Percentiles rank a stretch among this genome's conserved stretches.
phyloP scores from a whole-genome alignment of 2,329 filamentous ascomycete genomes.

The Aspergillus pseudonomiae region DNA sequence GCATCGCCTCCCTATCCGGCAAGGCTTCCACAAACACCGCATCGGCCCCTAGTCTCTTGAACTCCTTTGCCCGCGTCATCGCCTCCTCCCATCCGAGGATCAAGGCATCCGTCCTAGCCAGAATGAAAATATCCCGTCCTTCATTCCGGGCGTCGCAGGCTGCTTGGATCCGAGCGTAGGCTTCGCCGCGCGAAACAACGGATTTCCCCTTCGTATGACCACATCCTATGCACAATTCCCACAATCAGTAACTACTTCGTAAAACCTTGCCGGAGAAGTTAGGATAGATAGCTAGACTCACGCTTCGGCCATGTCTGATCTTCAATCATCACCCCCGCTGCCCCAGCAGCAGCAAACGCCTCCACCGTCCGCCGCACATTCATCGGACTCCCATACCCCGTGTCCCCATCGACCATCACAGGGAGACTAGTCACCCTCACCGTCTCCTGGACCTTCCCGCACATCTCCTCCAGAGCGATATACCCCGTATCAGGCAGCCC shows the following conservation, averaged over 20 bases:
- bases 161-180: slow-evolving; percentile 51
- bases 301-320: slow-evolving; percentile 55
- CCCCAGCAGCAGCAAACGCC: slow-evolving; percentile 44
- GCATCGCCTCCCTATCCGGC: slow-evolving; percentile 49
- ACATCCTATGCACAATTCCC: slow-evolving; percentile 33
- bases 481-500: slow-evolving; percentile 54
- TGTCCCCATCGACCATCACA: slow-evolving; percentile 53
- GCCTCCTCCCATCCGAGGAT: slow-evolving; percentile 49
- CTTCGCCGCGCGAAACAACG: slow-evolving; percentile 50
- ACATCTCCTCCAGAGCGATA: slow-evolving; percentile 53
- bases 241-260: background rate
- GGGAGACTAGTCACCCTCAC: slow-evolving; percentile 44
- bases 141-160: slow-evolving; percentile 51
- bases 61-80: slow-evolving; percentile 40
- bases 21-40: slow-evolving; percentile 51
- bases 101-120: slow-evolving; percentile 49
- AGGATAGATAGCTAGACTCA: slow-evolving; percentile 24
- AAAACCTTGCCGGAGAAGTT: too few relatives aligned
- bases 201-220: slow-evolving; percentile 52
- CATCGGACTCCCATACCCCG: slow-evolving; percentile 53
- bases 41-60: slow-evolving; percentile 48
- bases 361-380: slow-evolving; percentile 52
- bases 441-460: slow-evolving; percentile 49
- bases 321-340: slow-evolving; percentile 48
- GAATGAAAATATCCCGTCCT: slow-evolving; percentile 50